phyloP scores from a whole-genome alignment of 768 basidiomycete species.

The Suillus discolor region DNA sequence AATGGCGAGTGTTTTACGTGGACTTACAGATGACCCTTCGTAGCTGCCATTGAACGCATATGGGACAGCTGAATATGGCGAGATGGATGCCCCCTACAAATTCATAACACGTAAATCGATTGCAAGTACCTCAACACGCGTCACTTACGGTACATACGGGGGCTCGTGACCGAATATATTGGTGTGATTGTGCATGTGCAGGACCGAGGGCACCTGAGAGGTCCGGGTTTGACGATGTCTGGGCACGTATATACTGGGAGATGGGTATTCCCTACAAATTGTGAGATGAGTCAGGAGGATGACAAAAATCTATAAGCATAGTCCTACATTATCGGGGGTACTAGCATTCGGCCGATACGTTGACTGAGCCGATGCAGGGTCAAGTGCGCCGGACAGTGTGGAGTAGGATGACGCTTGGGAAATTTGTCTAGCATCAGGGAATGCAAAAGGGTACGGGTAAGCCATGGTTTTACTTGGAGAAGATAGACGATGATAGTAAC shows the following conservation, averaged over 20 bases:
- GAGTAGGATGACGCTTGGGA: not conserved
- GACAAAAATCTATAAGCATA: not conserved
- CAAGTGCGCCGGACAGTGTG: not conserved
- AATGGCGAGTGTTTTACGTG: not conserved
- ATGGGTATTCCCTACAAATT: not conserved
- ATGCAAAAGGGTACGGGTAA: constrained; percentile 23
- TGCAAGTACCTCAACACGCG: not conserved
- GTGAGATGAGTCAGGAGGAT: not conserved
- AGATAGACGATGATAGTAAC: not conserved
- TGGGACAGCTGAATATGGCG: constrained; percentile 28
- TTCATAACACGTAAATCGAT: not conserved
- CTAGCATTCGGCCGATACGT: not conserved
- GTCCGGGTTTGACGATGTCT: constrained; percentile 7
- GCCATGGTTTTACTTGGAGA: constrained; percentile 19
- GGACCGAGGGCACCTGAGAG: constrained; percentile 1
- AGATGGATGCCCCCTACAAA: constrained; percentile 3
- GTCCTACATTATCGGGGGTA: not conserved
- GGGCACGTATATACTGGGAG: constrained; percentile 7
- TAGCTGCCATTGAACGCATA: constrained; percentile 20
- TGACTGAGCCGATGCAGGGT: not conserved
- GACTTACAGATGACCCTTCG: constrained; percentile 16
- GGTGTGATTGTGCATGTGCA: not conserved
- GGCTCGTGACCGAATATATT: not conserved
- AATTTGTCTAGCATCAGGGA: constrained; percentile 17
- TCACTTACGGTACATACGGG: not conserved